These are phyloP conservation scores for Xylaria sp. DNA, from an alignment of 2,329 filamentous ascomycete genomes.

Conservation along the genomic window DNA sequence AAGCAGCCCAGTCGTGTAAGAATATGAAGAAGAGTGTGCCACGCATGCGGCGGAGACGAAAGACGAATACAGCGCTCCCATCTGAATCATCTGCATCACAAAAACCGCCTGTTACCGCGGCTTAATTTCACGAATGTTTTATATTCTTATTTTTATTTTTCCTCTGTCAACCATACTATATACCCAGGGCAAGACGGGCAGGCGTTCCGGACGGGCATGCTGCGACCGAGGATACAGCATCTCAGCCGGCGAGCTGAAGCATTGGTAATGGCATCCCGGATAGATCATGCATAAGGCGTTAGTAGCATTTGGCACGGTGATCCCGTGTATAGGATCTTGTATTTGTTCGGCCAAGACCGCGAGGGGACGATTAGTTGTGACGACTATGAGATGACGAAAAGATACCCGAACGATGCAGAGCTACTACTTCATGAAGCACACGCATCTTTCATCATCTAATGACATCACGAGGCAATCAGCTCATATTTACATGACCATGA, in stretches of 20 bases:
- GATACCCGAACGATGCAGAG: slow-evolving; percentile 23
- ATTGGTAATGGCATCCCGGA: slow-evolving; percentile 24
- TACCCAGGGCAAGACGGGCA: slow-evolving; percentile 41
- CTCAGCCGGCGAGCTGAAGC: slow-evolving; percentile 32
- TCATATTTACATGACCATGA: slow-evolving; percentile 9
- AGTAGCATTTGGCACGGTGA: slow-evolving; percentile 39
- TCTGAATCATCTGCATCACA: slow-evolving; percentile 25
- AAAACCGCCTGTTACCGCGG: slow-evolving; percentile 17
- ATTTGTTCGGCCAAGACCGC: slow-evolving; percentile 20
- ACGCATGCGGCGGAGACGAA: slow-evolving; percentile 45
- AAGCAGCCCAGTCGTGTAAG: slow-evolving; percentile 44
- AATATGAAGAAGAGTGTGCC: slow-evolving; percentile 46
- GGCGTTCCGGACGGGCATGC: slow-evolving; percentile 35
- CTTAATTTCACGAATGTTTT: slow-evolving; percentile 32
- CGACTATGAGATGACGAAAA: slow-evolving; percentile 26
- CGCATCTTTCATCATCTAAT: not conserved
- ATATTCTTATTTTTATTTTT: slow-evolving; percentile 13
- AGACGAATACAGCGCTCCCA: slow-evolving; percentile 24
- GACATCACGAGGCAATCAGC: not conserved
- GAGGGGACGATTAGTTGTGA: slow-evolving; percentile 19
- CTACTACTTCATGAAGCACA: slow-evolving; percentile 10
- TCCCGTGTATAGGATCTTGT: slow-evolving; percentile 25
- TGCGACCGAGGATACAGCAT: slow-evolving; percentile 36
- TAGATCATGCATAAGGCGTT: slow-evolving; percentile 33
- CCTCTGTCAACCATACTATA: slow-evolving; percentile 38